A percentile compares a stretch with the other conserved stretches of the same genome.
phyloP scores from a whole-genome alignment of 257 asterid species.

The Capsicum rhomboideum region DNA sequence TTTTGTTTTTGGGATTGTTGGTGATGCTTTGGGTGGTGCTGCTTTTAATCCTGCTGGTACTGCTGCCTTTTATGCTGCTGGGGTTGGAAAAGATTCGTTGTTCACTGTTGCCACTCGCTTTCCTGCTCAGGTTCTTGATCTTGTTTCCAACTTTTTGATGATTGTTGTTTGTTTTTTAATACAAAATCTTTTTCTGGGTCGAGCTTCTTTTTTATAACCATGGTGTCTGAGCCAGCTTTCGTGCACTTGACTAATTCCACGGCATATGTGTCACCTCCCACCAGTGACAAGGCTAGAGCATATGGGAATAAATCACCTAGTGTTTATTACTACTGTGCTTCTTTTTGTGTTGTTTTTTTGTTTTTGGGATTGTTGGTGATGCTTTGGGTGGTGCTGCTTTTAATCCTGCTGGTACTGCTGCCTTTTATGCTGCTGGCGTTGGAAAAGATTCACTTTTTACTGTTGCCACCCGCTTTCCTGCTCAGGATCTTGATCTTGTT shows the following conservation, averaged over 20 bases:
- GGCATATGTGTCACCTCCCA: too few relatives aligned
- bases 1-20: constrained; percentile 62
- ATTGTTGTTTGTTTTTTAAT: not conserved
- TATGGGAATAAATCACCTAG: too few relatives aligned
- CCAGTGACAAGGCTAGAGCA: too few relatives aligned
- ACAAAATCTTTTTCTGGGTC: not conserved
- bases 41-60: constrained; percentile 82
- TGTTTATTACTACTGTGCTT: constrained; percentile 46
- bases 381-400: constrained; percentile 77
- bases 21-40: constrained; percentile 76
- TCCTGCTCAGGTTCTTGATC: constrained; percentile 30
- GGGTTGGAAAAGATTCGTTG: constrained; percentile 48
- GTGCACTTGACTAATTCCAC: too few relatives aligned
- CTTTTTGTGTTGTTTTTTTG: constrained; percentile 42
- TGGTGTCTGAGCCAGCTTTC: too few relatives aligned
- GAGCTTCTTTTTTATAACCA: too few relatives aligned
- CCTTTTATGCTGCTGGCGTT: constrained; percentile 72
- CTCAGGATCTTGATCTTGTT: not conserved
- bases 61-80: constrained; percentile 76
- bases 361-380: constrained; percentile 62
- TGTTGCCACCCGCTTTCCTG: constrained; percentile 79
- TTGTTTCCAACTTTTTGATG: not conserved
- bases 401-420: constrained; percentile 80
- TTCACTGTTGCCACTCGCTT: constrained; percentile 63
- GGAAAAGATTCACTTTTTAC: constrained; percentile 47